Evolutionary conservation across 306 rosid species (phyloP), one percentile per base, ranked within the genome.

Genomic region (Biancaea sappan): DNA sequence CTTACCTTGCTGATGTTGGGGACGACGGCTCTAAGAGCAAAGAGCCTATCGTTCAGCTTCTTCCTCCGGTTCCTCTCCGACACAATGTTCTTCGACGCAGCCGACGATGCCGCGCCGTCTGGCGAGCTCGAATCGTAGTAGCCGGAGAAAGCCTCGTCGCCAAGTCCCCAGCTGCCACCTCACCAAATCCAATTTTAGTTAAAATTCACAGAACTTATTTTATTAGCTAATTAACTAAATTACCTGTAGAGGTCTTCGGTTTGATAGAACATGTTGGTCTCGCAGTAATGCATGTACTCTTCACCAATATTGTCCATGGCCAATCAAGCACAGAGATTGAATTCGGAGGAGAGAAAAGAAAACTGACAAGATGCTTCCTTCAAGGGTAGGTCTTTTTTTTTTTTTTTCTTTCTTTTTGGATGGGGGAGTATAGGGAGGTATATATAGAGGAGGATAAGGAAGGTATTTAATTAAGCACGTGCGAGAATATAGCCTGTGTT

Each of bases 101-200:
- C 85, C 32, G 95, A 90, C 2, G 96, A 88, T 2, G 96, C 90
- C 0, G 91, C 88, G 28, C 99, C 99, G 40, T 95, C 97, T 11
- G 99, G 97, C 7, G 98, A 95, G 74, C 99, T 95, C 13, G 99
- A 90, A 71, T 92, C 97, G 13, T 88, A 95, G 83, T 90, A 82
- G 0, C 87, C 91, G 0, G 92, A 88, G 19, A 92, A 72, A 8
- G 93, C 89, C 74, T 90, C 98, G 26, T 95, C 97, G 53, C 89
- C n/a, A n/a, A n/a, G 66, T 56, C 86, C 89, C 99, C 92, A 92
- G 25, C 98, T 92, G 82, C 62, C 59, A 8, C 6, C 8, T 25
- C 28, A 37, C 31, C 52, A 43, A 74, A 60, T 16, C 0, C 14
- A 52, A n/a, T n/a, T n/a, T n/a, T n/a, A n/a, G n/a, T n/a, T n/a